A percentile compares a stretch with the other conserved stretches of the same genome.
phyloP scores from a whole-genome alignment of 2,329 filamentous ascomycete species.

The Anthostomella pinea region DNA sequence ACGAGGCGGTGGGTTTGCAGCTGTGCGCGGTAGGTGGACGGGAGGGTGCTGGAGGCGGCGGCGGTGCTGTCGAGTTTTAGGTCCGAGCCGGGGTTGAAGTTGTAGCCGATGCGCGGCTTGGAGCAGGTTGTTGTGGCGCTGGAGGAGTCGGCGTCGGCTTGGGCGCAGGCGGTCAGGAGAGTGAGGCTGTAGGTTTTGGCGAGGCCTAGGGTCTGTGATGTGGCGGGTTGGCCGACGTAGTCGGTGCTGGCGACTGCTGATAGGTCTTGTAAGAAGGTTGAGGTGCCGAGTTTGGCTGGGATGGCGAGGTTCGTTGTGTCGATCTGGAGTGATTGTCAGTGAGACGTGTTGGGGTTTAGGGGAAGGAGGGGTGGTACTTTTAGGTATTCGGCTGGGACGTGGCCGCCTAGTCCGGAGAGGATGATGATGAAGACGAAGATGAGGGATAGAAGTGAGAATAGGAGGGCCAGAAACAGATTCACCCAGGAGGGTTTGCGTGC shows the following conservation, averaged over 20 bases:
- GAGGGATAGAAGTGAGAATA: conserved; percentile 24
- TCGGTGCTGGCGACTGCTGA: conserved; percentile 31
- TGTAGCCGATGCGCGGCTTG: conserved; percentile 27
- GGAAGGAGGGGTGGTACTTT: conserved; percentile 27
- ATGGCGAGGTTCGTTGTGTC: conserved; percentile 29
- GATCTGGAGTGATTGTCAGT: conserved; percentile 21
- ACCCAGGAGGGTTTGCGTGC: too few species aligned
- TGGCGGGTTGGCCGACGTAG: conserved; percentile 29
- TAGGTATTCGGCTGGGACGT: conserved; percentile 32
- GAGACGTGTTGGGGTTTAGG: neutral
- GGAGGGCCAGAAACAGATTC: too few species aligned
- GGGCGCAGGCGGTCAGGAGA: conserved; percentile 33
- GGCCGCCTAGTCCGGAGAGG: conserved; percentile 27
- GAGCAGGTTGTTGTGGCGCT: conserved; percentile 27
- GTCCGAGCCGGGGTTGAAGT: conserved; percentile 31
- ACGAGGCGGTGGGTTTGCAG: conserved; percentile 25
- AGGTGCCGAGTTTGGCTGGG: conserved; percentile 30
- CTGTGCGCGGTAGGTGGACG: conserved; percentile 20
- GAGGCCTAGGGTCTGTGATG: conserved; percentile 27
- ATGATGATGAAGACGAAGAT: conserved; percentile 28
- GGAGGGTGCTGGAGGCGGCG: conserved; percentile 16
- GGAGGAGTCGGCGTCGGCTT: conserved; percentile 16
- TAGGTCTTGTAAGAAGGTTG: conserved; percentile 32
- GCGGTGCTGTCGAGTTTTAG: conserved; percentile 30
- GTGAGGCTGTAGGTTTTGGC: conserved; percentile 30